Base-by-base conservation (phyloP, 2,329 filamentous ascomycete species). In the Fusarium gaditjirri region DNA sequence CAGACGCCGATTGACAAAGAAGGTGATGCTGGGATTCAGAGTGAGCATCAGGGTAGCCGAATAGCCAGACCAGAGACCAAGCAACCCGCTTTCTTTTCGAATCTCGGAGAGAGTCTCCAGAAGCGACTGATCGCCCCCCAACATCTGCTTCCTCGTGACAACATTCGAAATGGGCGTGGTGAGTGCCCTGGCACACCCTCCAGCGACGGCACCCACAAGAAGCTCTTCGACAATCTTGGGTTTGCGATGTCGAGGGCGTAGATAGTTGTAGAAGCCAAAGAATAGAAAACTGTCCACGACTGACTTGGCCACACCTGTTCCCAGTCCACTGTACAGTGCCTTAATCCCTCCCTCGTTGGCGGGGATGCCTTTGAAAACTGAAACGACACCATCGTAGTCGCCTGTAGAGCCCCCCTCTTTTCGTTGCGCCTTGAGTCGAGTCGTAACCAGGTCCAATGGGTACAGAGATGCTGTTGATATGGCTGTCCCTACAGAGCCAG, bases 41-140 rank as follows among this genome's bases (percentile, higher is more conserved):
- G 94, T 95, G 55, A 97, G 83, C 42, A 97, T 86, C 64, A 97
- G 81, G 27, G 89, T 91, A 4, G 94, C 94, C 25, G 92, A 93
- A 80, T 97, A 97, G 1, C 94, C 94, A 1, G 94, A 92, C 95
- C 94, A 97, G 76, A 97, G 92, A 5, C 94, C 94, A 47, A 84
- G 78, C 14, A 94, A 66, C 0, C 94, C 94, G 74, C 92, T 92
- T 78, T 95, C 92, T 4, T 83, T 77, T 43, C 84, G 83, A 66
- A 97, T 95, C 44, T 88, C 85, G 3, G 84, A 80, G 23, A 91
- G 86, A 35, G 94, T 93, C 55, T 91, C 86, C 33, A 80, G 75
- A 8, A 89, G 85, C 66, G 79, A 86, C 75, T 80, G 29, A 23
- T 71, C 64, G 31, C 62, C 60, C 29, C 79, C 86, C 2, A 90